Percentiles rank a stretch among this genome's conserved stretches.
Conservation (phyloP, 2,329 filamentous ascomycete species). For the Ophiostoma perfectum region DNA sequence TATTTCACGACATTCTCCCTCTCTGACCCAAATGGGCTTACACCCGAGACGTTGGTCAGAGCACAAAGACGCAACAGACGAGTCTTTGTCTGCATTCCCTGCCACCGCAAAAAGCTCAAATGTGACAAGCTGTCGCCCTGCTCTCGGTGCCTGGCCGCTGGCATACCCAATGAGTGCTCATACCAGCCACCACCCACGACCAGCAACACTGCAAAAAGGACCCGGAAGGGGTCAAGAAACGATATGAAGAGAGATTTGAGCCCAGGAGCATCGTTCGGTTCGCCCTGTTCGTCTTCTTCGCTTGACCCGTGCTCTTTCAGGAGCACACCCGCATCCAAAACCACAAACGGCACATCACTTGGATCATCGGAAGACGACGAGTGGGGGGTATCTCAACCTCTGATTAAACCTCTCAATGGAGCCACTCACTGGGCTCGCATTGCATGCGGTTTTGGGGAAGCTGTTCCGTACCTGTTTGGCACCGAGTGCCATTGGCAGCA, state of each 20-base stretch:
- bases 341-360: background rate
- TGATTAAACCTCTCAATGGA: conserved; percentile 18
- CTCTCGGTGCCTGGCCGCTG: conserved; percentile 28
- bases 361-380: background rate
- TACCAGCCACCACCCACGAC: conserved; percentile 27
- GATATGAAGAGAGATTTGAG: background rate
- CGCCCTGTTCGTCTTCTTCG: conserved; percentile 8
- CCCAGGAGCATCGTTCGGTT: background rate
- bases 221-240: conserved; percentile 6
- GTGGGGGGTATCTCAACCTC: background rate
- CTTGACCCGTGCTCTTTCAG: background rate
- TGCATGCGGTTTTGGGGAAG: conserved; percentile 29
- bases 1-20: conserved; percentile 32
- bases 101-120: conserved; percentile 31
- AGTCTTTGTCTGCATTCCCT: conserved; percentile 32
- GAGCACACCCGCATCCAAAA: background rate
- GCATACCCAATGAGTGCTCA: conserved; percentile 28
- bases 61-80: conserved; percentile 31
- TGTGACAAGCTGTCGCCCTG: conserved; percentile 31
- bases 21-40: conserved; percentile 27
- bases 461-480: conserved; percentile 28
- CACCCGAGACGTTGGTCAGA: conserved; percentile 24
- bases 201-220: background rate
- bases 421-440: conserved; percentile 26
- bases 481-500: conserved; percentile 28